Evolutionary conservation across 2,329 filamentous ascomycete species (phyloP).

Genomic region (Dryadomyces quercus-mongolicae): DNA sequence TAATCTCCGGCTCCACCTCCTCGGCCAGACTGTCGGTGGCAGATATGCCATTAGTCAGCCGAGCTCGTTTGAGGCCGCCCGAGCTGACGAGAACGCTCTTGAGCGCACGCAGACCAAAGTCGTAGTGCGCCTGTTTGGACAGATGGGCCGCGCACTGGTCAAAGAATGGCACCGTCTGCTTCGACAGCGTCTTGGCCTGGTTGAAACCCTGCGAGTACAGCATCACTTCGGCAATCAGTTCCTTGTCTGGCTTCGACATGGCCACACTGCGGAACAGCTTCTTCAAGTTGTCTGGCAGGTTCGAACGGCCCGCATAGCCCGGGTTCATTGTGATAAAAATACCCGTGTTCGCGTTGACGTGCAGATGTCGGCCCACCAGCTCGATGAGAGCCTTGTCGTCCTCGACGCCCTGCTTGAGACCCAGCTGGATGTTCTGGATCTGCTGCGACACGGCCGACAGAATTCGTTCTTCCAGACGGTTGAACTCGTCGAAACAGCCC

Average conservation of each 20-base stretch:
- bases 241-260: conserved; percentile 99
- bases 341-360: conserved; percentile 84
- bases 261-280: conserved; percentile 98
- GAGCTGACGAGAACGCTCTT: conserved; percentile 99
- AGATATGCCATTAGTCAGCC: conserved; percentile 47
- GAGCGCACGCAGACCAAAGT: conserved; percentile 92
- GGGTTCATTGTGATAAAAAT: conserved; percentile 99
- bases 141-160: conserved; percentile 71
- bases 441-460: conserved; percentile 97
- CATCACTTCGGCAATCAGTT: conserved; percentile 99
- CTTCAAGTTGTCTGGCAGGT: conserved; percentile 97
- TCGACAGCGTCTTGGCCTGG: conserved; percentile 85
- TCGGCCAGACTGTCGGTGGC: conserved; percentile 43
- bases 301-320: conserved; percentile 94
- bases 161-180: conserved; percentile 96
- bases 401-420: conserved; percentile 71
- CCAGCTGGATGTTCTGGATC: conserved; percentile 97
- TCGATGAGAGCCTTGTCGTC: conserved; percentile 69
- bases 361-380: conserved; percentile 79
- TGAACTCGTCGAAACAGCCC: conserved; percentile 99
- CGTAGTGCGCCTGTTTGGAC: conserved; percentile 96
- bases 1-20: conserved; percentile 86
- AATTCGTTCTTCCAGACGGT: conserved; percentile 94
- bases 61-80: conserved; percentile 81
- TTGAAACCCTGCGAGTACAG: conserved; percentile 98